Evolutionary conservation across 2,329 filamentous ascomycete genomes (phyloP).

Genomic region (Dryadomyces quercivorus): DNA sequence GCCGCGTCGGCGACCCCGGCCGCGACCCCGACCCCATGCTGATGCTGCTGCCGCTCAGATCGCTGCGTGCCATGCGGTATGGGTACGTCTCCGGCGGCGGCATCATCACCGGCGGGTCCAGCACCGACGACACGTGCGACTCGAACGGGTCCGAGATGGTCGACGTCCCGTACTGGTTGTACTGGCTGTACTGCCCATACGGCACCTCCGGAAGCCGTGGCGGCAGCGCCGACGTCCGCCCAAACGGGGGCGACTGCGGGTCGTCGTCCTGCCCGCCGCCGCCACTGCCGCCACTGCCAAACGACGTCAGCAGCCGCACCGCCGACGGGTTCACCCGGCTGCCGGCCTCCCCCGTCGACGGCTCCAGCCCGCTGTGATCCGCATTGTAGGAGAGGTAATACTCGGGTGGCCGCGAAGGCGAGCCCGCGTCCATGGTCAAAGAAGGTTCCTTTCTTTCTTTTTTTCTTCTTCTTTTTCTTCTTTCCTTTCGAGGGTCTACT

Average conservation of each 20-base stretch:
- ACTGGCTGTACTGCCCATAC: no score
- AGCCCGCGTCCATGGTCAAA: conserved; percentile 34
- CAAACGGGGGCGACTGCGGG: conserved; percentile 4
- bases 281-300: conserved; percentile 29
- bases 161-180: no score
- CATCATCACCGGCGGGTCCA: conserved; percentile 44
- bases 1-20: conserved; percentile 37
- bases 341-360: conserved; percentile 26
- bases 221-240: neutral
- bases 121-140: conserved; percentile 35
- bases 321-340: conserved; percentile 32
- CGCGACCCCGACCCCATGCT: conserved; percentile 8
- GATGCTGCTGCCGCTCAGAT: neutral
- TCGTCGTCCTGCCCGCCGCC: conserved; percentile 6
- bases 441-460: neutral
- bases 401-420: conserved; percentile 37
- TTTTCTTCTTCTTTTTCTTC: neutral
- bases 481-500: neutral
- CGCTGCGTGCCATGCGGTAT: conserved; percentile 34
- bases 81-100: conserved; percentile 42
- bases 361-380: conserved; percentile 29
- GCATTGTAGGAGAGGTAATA: conserved; percentile 47
- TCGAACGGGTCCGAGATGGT: conserved; percentile 8
- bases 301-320: conserved; percentile 49
- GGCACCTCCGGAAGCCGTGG: neutral